A percentile compares a stretch with the other conserved stretches of the same genome.
Evolutionary conservation across 768 basidiomycete species (phyloP).

Genomic region (Phlegmacium glaucopus): DNA sequence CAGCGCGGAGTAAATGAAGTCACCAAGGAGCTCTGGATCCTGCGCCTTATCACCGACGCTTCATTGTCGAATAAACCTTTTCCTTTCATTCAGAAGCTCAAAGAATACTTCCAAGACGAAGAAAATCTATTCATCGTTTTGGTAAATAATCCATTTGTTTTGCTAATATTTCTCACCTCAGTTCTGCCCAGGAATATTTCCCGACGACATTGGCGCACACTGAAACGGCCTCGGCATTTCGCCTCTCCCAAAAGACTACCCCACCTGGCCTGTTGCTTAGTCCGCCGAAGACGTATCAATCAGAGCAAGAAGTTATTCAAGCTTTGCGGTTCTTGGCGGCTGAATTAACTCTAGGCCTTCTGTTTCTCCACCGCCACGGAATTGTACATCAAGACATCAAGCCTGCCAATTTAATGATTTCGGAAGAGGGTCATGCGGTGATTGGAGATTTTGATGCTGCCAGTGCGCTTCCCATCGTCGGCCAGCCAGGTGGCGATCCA

Average conservation of each 20-base stretch:
- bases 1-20: not conserved
- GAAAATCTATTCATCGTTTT: not conserved
- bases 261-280: not conserved
- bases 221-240: slow-evolving; percentile 23
- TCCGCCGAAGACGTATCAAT: not conserved
- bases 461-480: slow-evolving; percentile 17
- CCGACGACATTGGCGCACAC: slow-evolving; percentile 27
- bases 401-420: slow-evolving; percentile 60
- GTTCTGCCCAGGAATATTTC: slow-evolving; percentile 25
- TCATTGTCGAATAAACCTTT: slow-evolving; percentile 3
- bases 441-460: slow-evolving; percentile 68
- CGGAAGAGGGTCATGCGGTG: slow-evolving; percentile 43
- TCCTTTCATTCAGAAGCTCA: slow-evolving; percentile 9
- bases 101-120: not conserved
- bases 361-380: slow-evolving; percentile 51
- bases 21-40: slow-evolving; percentile 1
- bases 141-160: not conserved
- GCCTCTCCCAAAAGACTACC: slow-evolving; percentile 1
- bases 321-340: slow-evolving; percentile 27
- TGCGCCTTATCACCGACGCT: not conserved
- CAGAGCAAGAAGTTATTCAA: not conserved
- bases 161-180: not conserved
- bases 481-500: not conserved
- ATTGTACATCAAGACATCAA: slow-evolving; percentile 72
- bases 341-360: slow-evolving; percentile 31